Base-by-base conservation (phyloP, 257 asterid genomes). In the Ilex aquifolium region DNA sequence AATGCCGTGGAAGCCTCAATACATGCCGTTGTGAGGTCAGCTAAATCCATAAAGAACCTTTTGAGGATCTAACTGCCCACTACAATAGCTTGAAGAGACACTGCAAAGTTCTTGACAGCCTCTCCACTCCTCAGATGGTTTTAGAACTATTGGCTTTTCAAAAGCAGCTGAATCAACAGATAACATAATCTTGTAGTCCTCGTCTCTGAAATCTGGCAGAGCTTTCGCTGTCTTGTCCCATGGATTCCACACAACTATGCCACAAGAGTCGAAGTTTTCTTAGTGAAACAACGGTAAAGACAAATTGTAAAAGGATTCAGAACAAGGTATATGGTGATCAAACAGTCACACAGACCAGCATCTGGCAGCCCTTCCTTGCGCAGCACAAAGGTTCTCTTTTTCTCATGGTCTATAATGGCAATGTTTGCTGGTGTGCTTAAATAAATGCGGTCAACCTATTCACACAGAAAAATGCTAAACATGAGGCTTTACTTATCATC, bases 51-150 rank as follows among this genome's bases (percentile, higher is more conserved):
- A 10, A 53, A 53, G 57, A 53, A 53, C 57, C 57, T 17, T 17
- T 6, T 21, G 27, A 15, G 57, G 57, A 53, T 53, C 27, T 21
- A 53, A 53, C 11, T 53, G 57, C n/a, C 30, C 57, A 53, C 57
- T 53, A 21, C 57, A 53, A 53, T 53, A 53, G 57, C 57, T 53
- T 17, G 57, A 53, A 21, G 57, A 53, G 5, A 53, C 57, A 53
- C 6, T 53, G 31, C n/a, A 53, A 8, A 53, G 5, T 14, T 53
- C 57, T 53, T 53, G 30, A 53, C 10, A 48, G 53, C 64, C 64
- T 31, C 3, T 60, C 64, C 64, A 60, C 36, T 60, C 64, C n/a
- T 42, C 54, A 42, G 10, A 60, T 9, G 64, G 64, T 60, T 60
- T 21, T 29, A 60, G 40, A 12, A 60, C 50, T 12, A 60, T 27